Conservation (phyloP, 2,329 filamentous ascomycete species). For the Phialocephala subalpina region DNA sequence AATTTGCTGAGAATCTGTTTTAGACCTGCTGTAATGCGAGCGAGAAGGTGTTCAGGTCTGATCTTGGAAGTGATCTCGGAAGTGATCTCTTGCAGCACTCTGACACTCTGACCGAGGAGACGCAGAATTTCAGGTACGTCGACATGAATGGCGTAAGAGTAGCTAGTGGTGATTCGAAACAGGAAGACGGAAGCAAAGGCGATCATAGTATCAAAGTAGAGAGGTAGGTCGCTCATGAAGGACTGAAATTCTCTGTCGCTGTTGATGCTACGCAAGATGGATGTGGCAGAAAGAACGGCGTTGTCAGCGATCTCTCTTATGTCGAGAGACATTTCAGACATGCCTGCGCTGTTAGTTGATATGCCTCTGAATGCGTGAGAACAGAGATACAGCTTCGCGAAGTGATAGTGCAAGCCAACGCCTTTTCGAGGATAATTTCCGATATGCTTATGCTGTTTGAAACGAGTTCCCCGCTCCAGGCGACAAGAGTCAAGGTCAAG, state of each 20-base stretch:
- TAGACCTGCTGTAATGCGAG: slow-evolving; percentile 3
- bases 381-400: slow-evolving; percentile 52
- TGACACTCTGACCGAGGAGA: slow-evolving; percentile 11
- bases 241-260: slow-evolving; percentile 37
- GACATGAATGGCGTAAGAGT: slow-evolving; percentile 25
- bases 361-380: slow-evolving; percentile 51
- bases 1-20: not conserved
- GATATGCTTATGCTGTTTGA: slow-evolving; percentile 44
- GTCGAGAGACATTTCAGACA: slow-evolving; percentile 27
- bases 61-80: slow-evolving; percentile 12
- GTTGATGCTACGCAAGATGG: slow-evolving; percentile 38
- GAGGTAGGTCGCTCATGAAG: slow-evolving; percentile 40
- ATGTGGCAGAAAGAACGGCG: slow-evolving; percentile 38
- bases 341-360: not conserved
- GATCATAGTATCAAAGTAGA: slow-evolving; percentile 43
- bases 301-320: slow-evolving; percentile 40
- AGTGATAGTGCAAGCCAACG: slow-evolving; percentile 51
- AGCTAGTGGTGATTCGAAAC: slow-evolving; percentile 36
- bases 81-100: slow-evolving; percentile 16
- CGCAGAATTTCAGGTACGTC: slow-evolving; percentile 36
- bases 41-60: slow-evolving; percentile 1
- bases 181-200: slow-evolving; percentile 43
- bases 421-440: slow-evolving; percentile 51
- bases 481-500: slow-evolving; percentile 37
- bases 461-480: slow-evolving; percentile 37